Base-by-base conservation (phyloP, 495 filamentous ascomycete genomes). In the Talaromyces borbonicus region DNA sequence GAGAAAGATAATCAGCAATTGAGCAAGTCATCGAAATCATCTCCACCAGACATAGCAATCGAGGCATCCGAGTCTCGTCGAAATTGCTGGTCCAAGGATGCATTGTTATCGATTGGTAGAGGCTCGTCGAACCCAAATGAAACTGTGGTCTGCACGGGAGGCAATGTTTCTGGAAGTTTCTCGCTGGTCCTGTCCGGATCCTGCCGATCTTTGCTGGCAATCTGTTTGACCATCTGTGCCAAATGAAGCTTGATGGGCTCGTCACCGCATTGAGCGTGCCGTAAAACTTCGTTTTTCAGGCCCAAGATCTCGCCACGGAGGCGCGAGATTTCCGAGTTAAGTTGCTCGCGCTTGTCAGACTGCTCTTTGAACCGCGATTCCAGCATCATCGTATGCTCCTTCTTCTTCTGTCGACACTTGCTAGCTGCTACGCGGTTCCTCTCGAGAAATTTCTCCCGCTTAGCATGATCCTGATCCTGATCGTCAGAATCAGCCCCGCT, bases 321-420 rank as follows among this genome's bases (percentile, higher is more conserved):
- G 7, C 47, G 61, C 12, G 61, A 57, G 18, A 67, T 62, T 30
- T 56, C 52, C 16, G 45, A 23, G 18, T 44, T 42, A 11, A 64
- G 50, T 9, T 24, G 19, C 8, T 42, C 45, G 15, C 61, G 56
- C 27, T 55, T 49, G 23, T 51, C 52, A 19, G 57, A 52, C 23
- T 56, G 48, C 26, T 57, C 55, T 24, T 56, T 55, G 25, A 57
- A 59, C n/a, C 50, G 52, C n/a, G 37, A 44, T 49, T 83, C 75
- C 4, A 82, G 58, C 23, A 75, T 67, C 23, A 68, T 58, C 15
- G 78, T 77, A 65, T 73, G 77, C 51, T 76, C 71, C 49, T 85
- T 87, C 61, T 87, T 87, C 70, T 85, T 87, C 53, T 81, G 77
- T 1, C 85, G 73, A 56, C 84, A 88, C 54, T 88, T 88, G 57